Percentiles rank a stretch among this genome's conserved stretches.
phyloP scores from a whole-genome alignment of 2,329 filamentous ascomycete species.

The Cylindrodendrum hubeiense region DNA sequence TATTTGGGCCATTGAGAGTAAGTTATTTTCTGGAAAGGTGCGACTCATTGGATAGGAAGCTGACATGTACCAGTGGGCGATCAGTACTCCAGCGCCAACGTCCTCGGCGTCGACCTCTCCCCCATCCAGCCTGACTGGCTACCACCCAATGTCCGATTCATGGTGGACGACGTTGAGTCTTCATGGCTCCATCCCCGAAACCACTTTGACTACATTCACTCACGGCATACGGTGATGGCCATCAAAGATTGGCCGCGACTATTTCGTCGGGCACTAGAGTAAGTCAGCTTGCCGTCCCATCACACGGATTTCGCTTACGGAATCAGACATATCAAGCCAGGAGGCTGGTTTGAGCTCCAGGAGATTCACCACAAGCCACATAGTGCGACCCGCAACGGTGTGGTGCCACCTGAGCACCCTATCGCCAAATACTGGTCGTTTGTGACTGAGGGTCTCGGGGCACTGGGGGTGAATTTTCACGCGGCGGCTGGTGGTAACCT shows the following conservation, averaged over 20 bases:
- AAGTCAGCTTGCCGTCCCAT: constrained; percentile 5
- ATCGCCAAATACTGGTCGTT: constrained; percentile 61
- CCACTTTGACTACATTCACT: constrained; percentile 72
- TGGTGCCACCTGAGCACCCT: constrained; percentile 54
- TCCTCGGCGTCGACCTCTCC: constrained; percentile 60
- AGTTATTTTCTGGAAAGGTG: constrained; percentile 22
- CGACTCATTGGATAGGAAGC: not conserved
- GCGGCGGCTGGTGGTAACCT: constrained; percentile 56
- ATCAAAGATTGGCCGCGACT: constrained; percentile 68
- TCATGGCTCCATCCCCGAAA: constrained; percentile 66
- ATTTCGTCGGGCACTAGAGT: constrained; percentile 50
- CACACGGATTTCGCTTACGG: not conserved
- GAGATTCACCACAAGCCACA: constrained; percentile 65
- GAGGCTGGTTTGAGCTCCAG: constrained; percentile 68
- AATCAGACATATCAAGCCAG: constrained; percentile 62
- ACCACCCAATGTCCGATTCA: constrained; percentile 67
- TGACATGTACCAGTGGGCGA: constrained; percentile 57
- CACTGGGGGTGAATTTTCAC: constrained; percentile 61
- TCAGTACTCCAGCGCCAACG: constrained; percentile 55
- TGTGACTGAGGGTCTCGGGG: constrained; percentile 57
- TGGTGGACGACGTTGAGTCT: constrained; percentile 69
- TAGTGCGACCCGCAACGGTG: constrained; percentile 55
- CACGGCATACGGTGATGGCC: constrained; percentile 67
- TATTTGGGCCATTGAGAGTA: constrained; percentile 70
- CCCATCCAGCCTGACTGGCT: constrained; percentile 65